Evolutionary conservation across 208 protist species (phyloP).

Genomic region (Trypanosoma lewisi): DNA sequence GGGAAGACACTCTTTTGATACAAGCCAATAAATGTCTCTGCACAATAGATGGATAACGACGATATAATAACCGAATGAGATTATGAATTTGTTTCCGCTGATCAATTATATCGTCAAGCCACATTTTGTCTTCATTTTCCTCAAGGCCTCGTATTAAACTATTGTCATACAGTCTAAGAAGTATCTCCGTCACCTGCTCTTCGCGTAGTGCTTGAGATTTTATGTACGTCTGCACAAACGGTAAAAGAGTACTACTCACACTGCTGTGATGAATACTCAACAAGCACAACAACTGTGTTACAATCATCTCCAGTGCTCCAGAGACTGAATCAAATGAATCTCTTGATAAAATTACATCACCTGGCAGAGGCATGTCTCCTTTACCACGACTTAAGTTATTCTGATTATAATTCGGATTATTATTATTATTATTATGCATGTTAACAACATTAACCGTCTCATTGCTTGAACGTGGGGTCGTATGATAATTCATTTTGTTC

Average conservation of each 20-base stretch:
- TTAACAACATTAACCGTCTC: not conserved
- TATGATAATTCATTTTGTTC: not conserved
- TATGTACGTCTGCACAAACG: slow-evolving; percentile 56
- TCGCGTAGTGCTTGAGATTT: slow-evolving; percentile 54
- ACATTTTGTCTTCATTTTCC: slow-evolving; percentile 39
- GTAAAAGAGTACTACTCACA: slow-evolving; percentile 39
- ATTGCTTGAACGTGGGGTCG: not conserved
- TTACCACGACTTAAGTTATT: not conserved
- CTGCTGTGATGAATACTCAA: slow-evolving; percentile 37
- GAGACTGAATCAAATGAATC: slow-evolving; percentile 33
- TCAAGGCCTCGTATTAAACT: slow-evolving; percentile 42
- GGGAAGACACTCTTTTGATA: slow-evolving; percentile 13
- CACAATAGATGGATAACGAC: slow-evolving; percentile 46
- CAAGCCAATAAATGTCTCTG: slow-evolving; percentile 40
- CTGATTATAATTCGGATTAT: not conserved
- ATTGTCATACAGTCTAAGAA: slow-evolving; percentile 46
- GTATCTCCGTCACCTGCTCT: slow-evolving; percentile 48
- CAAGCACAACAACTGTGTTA: slow-evolving; percentile 36
- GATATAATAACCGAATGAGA: slow-evolving; percentile 58
- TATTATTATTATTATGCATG: not conserved
- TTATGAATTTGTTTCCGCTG: slow-evolving; percentile 66
- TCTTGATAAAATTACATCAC: not conserved
- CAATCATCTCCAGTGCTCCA: slow-evolving; percentile 40
- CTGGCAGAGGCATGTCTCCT: not conserved
- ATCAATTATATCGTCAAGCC: slow-evolving; percentile 59